Evolutionary conservation across 305 asterid species (phyloP).

Genomic region (Andrographis paniculata): DNA sequence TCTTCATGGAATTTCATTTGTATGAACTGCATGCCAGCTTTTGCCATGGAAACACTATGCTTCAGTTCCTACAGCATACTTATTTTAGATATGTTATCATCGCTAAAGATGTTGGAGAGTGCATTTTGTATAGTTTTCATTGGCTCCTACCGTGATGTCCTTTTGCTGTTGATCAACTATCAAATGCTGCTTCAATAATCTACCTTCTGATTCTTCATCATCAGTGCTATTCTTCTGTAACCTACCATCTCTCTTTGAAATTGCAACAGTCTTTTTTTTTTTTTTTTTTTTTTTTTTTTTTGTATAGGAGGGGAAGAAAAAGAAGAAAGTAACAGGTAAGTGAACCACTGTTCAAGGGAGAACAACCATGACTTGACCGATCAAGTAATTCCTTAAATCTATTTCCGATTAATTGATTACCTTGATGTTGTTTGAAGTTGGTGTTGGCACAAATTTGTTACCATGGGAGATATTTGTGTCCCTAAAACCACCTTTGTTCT

Average conservation of each 20-base stretch:
- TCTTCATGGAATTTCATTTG: slow-evolving; percentile 70
- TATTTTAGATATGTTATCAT: slow-evolving; percentile 7
- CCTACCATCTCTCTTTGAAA: slow-evolving; percentile 29
- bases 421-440: slow-evolving; percentile 30
- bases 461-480: slow-evolving; percentile 33
- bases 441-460: slow-evolving; percentile 28
- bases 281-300: slow-evolving; percentile 23
- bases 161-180: not conserved
- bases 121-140: not conserved
- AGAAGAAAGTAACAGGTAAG: not conserved
- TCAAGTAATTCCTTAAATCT: not conserved
- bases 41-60: slow-evolving; percentile 45
- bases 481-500: slow-evolving; percentile 42
- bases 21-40: slow-evolving; percentile 49
- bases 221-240: slow-evolving; percentile 25
- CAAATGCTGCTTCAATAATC: slow-evolving; percentile 1
- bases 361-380: too few relatives aligned
- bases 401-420: slow-evolving; percentile 20
- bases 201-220: slow-evolving; percentile 36
- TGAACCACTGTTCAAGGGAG: too few relatives aligned
- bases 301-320: not conserved
- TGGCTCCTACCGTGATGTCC: not conserved
- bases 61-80: slow-evolving; percentile 44
- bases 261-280: slow-evolving; percentile 28
- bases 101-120: not conserved